Conservation (phyloP, 257 asterid genomes). For the Coffea eugenioides region DNA sequence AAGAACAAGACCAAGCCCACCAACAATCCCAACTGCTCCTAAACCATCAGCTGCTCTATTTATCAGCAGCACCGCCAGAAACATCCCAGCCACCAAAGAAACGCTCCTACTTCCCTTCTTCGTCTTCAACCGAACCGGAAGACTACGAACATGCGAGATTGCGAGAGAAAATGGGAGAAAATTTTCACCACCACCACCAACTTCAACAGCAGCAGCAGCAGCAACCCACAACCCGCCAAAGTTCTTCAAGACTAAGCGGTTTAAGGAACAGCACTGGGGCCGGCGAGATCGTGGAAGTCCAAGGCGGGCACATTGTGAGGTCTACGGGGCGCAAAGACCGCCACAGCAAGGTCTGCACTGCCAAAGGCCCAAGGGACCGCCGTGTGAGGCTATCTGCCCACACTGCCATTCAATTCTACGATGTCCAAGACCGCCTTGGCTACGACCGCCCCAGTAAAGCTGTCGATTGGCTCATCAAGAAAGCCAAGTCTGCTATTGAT, state of each 20-base stretch:
- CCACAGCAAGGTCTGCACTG: slow-evolving; percentile 99
- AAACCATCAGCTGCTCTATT: slow-evolving; percentile 33
- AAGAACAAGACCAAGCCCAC: slow-evolving; percentile 12
- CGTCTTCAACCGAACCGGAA: slow-evolving; percentile 40
- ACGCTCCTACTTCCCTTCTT: slow-evolving; percentile 37
- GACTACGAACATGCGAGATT: slow-evolving; percentile 65
- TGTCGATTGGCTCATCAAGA: slow-evolving; percentile 93
- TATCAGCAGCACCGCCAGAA: slow-evolving; percentile 4
- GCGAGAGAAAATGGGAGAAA: slow-evolving; percentile 58
- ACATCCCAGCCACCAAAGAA: slow-evolving; percentile 45
- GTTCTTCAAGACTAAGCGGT: slow-evolving; percentile 41
- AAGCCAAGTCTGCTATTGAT: slow-evolving; percentile 87
- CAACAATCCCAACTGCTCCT: slow-evolving; percentile 32
- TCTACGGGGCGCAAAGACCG: slow-evolving; percentile 96
- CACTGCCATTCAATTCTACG: slow-evolving; percentile 96
- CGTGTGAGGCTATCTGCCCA: slow-evolving; percentile 98
- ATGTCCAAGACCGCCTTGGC: slow-evolving; percentile 97
- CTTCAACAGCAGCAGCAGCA: slow-evolving; percentile 18
- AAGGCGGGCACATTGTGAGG: slow-evolving; percentile 98
- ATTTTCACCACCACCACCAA: slow-evolving; percentile 22
- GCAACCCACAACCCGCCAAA: slow-evolving; percentile 7
- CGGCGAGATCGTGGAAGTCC: slow-evolving; percentile 92
- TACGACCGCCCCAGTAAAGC: slow-evolving; percentile 99
- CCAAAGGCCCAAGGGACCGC: slow-evolving; percentile 97
- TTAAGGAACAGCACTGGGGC: slow-evolving; percentile 36